Conservation (phyloP, 768 basidiomycete species). For the Hirschioporus abietinus region DNA sequence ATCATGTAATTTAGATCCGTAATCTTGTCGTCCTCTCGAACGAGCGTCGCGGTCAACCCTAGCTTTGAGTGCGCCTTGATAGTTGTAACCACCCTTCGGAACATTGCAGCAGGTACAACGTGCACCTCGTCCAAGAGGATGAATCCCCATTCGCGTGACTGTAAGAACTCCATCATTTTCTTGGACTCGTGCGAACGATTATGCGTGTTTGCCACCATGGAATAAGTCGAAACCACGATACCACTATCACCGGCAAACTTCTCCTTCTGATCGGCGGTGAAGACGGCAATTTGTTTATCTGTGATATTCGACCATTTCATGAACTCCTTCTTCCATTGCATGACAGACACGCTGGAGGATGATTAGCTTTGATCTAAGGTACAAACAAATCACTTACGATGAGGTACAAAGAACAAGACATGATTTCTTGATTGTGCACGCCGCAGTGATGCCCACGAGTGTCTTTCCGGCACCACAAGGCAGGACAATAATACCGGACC, state of each 20-base stretch:
- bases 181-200: slow-evolving; percentile 98
- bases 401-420: slow-evolving; percentile 97
- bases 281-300: slow-evolving; percentile 93
- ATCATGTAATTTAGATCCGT: slow-evolving; percentile 99
- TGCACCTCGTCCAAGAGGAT: slow-evolving; percentile 97
- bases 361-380: background rate
- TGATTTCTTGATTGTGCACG: slow-evolving; percentile 99
- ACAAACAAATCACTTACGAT: slow-evolving; percentile 59
- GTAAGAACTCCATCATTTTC: slow-evolving; percentile 99
- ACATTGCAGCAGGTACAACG: slow-evolving; percentile 99
- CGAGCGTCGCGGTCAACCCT: slow-evolving; percentile 97
- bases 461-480: slow-evolving; percentile 99
- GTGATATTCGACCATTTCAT: slow-evolving; percentile 99
- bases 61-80: slow-evolving; percentile 99
- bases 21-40: slow-evolving; percentile 99
- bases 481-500: slow-evolving; percentile 96
- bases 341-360: slow-evolving; percentile 71
- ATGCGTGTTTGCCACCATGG: slow-evolving; percentile 98
- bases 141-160: slow-evolving; percentile 99
- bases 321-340: slow-evolving; percentile 99
- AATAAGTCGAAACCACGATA: slow-evolving; percentile 97
- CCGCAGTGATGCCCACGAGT: slow-evolving; percentile 97
- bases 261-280: slow-evolving; percentile 87
- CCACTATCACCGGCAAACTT: slow-evolving; percentile 98
- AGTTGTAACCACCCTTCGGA: slow-evolving; percentile 93